These are phyloP conservation scores for Chrysoporthe puriensis DNA, from an alignment of 2,329 filamentous ascomycete species.

Conservation along the genomic window DNA sequence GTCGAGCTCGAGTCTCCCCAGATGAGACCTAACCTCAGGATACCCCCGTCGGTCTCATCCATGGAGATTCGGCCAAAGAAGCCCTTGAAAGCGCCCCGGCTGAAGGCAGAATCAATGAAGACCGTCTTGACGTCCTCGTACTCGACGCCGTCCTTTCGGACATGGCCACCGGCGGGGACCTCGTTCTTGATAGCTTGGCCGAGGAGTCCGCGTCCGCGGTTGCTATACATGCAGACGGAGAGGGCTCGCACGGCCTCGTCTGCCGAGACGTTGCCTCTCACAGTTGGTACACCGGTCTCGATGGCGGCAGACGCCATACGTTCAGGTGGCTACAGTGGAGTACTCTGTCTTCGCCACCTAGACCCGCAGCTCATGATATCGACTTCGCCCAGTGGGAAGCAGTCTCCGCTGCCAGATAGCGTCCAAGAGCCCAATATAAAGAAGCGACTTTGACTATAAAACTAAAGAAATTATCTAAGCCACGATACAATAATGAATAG, in stretches of 20 bases:
- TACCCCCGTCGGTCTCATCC: not conserved
- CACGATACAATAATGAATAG: too few species aligned
- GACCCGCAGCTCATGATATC: too few species aligned
- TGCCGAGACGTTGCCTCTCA: not conserved
- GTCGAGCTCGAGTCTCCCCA: conserved; percentile 10
- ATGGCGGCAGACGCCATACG: conserved; percentile 5
- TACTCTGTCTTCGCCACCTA: too few species aligned
- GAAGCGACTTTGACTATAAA: too few species aligned
- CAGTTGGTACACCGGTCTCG: not conserved
- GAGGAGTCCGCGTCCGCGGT: conserved; percentile 3
- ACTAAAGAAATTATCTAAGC: too few species aligned
- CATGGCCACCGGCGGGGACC: not conserved
- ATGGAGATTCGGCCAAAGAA: conserved; percentile 3
- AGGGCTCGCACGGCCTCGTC: not conserved
- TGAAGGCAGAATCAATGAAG: not conserved
- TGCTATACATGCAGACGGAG: conserved; percentile 10
- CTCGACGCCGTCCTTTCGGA: conserved; percentile 1
- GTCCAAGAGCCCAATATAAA: too few species aligned
- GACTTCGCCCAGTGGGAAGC: too few species aligned
- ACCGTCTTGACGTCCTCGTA: conserved; percentile 4
- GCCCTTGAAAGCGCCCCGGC: conserved; percentile 7
- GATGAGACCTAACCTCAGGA: not conserved
- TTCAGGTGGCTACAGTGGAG: not conserved
- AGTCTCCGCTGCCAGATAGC: too few species aligned
- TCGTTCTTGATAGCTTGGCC: conserved; percentile 6